Percentiles rank a stretch among this genome's conserved stretches.
Evolutionary conservation across 2,329 filamentous ascomycete species (phyloP).

Genomic region (Apiospora saccharicola): DNA sequence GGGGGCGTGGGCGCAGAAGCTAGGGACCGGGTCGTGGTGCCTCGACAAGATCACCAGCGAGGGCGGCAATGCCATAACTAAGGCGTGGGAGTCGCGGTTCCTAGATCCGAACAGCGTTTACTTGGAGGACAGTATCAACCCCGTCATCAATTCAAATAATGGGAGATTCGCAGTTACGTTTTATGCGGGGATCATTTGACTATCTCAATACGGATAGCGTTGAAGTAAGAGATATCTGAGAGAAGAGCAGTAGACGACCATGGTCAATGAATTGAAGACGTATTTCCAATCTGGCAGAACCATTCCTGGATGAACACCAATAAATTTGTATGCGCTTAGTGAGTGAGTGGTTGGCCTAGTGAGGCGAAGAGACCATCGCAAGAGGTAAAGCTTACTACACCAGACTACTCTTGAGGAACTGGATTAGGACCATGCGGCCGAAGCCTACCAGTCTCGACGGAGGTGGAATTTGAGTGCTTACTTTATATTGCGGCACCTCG

Average conservation of each 20-base stretch:
- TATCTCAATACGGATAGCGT: background rate
- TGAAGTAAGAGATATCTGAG: background rate
- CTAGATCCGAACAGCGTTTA: constrained; percentile 33
- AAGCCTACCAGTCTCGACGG: background rate
- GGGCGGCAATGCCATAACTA: constrained; percentile 31
- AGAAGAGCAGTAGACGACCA: no score
- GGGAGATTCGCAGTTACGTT: constrained; percentile 35
- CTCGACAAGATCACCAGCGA: constrained; percentile 35
- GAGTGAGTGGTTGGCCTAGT: no score
- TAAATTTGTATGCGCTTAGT: no score
- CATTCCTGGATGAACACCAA: no score
- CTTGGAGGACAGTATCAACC: constrained; percentile 31
- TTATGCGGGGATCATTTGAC: constrained; percentile 31
- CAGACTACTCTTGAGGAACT: no score
- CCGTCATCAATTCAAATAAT: constrained; percentile 36
- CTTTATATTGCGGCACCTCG: background rate
- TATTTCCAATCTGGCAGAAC: no score
- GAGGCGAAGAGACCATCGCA: no score
- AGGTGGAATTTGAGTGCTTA: background rate
- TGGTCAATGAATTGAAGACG: no score
- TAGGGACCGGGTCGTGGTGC: constrained; percentile 32
- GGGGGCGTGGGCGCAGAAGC: constrained; percentile 32
- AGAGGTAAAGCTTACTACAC: no score
- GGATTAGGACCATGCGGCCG: background rate
- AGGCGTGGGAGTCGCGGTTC: constrained; percentile 31